Conservation (phyloP, 352 stramenopile genomes). For the Peronospora tabacina region DNA sequence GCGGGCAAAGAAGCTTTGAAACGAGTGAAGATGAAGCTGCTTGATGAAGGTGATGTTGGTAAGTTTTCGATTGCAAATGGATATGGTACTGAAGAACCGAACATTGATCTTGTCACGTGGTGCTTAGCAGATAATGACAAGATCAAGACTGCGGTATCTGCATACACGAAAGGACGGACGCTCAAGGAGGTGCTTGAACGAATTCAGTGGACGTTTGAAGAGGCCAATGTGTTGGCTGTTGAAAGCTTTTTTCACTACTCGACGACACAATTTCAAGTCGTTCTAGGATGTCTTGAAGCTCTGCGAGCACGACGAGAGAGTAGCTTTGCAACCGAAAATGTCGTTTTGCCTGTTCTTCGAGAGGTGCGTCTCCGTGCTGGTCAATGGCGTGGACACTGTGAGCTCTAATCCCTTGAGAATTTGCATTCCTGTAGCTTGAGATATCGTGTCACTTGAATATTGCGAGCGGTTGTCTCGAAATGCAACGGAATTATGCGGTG, state of each 20-base stretch:
- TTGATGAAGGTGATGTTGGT: slow-evolving; percentile 26
- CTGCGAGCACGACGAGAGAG: slow-evolving; percentile 14
- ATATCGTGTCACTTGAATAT: slow-evolving; percentile 63
- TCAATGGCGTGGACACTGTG: neutral
- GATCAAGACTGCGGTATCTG: slow-evolving; percentile 10
- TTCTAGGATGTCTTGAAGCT: slow-evolving; percentile 30
- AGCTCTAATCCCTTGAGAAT: neutral
- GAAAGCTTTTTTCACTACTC: slow-evolving; percentile 65
- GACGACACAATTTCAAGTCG: slow-evolving; percentile 42
- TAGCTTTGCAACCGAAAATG: slow-evolving; percentile 6
- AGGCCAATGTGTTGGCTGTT: slow-evolving; percentile 50
- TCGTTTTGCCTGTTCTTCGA: slow-evolving; percentile 8
- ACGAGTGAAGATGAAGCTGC: slow-evolving; percentile 28
- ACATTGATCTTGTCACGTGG: neutral
- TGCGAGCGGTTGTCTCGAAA: slow-evolving; percentile 48
- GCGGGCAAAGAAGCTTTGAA: slow-evolving; percentile 25
- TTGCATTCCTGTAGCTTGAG: slow-evolving; percentile 21
- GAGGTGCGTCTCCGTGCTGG: slow-evolving; percentile 12
- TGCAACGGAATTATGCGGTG: slow-evolving; percentile 41
- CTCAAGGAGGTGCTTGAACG: slow-evolving; percentile 19
- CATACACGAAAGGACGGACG: slow-evolving; percentile 9
- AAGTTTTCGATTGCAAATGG: neutral
- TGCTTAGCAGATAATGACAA: slow-evolving; percentile 8
- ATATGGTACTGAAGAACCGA: neutral
- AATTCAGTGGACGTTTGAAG: slow-evolving; percentile 36